Base-by-base conservation (phyloP, 2,329 filamentous ascomycete genomes). In the Xylariaceae sp. region DNA sequence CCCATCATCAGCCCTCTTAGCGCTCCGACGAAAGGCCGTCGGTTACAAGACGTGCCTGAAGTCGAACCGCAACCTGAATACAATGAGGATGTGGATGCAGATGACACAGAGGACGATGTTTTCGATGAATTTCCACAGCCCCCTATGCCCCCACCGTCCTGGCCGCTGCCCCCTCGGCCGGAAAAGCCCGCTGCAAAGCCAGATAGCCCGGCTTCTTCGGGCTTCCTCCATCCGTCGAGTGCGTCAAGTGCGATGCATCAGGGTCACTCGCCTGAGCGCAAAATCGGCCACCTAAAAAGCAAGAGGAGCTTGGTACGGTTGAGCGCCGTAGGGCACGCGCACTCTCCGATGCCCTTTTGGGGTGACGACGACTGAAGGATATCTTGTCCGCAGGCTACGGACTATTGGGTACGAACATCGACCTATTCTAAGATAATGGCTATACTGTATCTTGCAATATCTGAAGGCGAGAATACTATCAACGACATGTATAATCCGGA, bases 241-340 rank as follows among this genome's bases (percentile, higher is more conserved):
- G 54, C 67, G 12, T 56, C 63, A 11, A 62, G 47, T n/a, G 54
- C 65, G 23, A 56, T 57, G 7, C 65, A 63, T 4, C 62, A 61
- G 29, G 51, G 58, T 21, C 50, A 28, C 5, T 21, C 44, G 9
- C 53, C 55, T 1, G 44, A 60, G 23, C 51, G 16, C 21, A 52
- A 43, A 40, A 3, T 17, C 12, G 24, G 41, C 3, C 52, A 63
- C 24, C 5, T 54, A n/a, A 58, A 55, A 37, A 63, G 58, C 53
- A 70, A 71, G 65, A 69, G 76, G 66, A 79, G 75, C 64, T 72
- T 73, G 46, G 78, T 76, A 9, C 74, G 79, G 4, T 65, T 78
- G 39, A 78, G 76, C 48, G 76, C 76, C 1, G 75, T 78, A 14
- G 76, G 76, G 16, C 62, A 63, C 19, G 60, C 67, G 6, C 63